Evolutionary conservation across 345 rosid genomes (phyloP), one percentile per base, ranked within the genome.

Genomic region (Jatropha curcas): DNA sequence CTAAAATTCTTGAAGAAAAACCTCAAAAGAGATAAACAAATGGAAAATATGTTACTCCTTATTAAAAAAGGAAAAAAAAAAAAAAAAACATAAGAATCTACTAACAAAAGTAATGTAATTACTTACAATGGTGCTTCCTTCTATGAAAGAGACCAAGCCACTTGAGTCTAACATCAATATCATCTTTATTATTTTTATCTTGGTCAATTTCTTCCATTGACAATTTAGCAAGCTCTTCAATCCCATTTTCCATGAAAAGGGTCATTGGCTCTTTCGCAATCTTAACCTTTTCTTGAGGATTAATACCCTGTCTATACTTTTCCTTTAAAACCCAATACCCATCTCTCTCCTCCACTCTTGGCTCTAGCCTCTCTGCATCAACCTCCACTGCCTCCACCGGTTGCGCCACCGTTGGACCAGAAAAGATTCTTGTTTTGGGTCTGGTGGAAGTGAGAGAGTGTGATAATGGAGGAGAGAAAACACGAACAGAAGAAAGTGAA

Each of bases 101-200:
- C 11, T 35, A 65, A 65, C 6, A 24, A 27, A 6, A 19, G 31
- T 17, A 3, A 16, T 14, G 16, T 31, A 6, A 41, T 27, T 57
- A 79, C 97, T 82, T 80, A 94, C 98, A 88, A 0, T 85, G 92
- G 74, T 89, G 95, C 82, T 94, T 94, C 67, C 98, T 82, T 72
- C 98, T 84, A 74, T 92, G 98, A 61, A 94, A 90, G 73, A 94
- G 82, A 76, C 98, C 98, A 79, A 94, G 98, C 98, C 98, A 94
- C 74, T 94, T 94, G 71, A 94, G 98, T 71, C 98, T 82, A 70
- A 92, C 91, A 74, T 94, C 98, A 74, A 92, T 70, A 68, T 92
- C 98, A 37, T 88, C 97, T 71, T 90, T 94, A 0, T 82, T 80
- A 58, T n/a, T 25, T 79, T 94, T 92, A 12, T 46, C 76, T 60